Conservation (phyloP, 2,329 filamentous ascomycete species). For the Colletotrichum tropicale region DNA sequence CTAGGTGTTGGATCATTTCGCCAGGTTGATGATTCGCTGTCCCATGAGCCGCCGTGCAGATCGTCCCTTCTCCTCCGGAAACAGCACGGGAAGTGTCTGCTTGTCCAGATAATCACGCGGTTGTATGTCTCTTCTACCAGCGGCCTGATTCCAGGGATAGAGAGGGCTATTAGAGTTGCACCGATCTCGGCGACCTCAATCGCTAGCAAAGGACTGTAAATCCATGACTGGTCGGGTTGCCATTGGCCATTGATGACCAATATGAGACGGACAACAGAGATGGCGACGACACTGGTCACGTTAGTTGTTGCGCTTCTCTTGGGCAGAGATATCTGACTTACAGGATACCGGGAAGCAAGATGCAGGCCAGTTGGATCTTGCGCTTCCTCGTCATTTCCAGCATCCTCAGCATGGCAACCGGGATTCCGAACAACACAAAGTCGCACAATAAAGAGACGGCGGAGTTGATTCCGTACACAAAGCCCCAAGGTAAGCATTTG, state of each 20-base stretch:
- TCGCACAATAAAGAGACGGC: conserved; percentile 54
- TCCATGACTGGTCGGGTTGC: conserved; percentile 52
- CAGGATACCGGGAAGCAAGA: conserved; percentile 54
- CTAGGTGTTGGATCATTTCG: background rate
- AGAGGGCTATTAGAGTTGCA: conserved; percentile 53
- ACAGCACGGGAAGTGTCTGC: background rate
- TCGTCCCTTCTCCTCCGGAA: background rate
- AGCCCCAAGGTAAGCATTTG: conserved; percentile 52
- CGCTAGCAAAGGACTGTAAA: conserved; percentile 53
- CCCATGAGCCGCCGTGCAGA: background rate
- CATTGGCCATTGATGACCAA: conserved; percentile 53
- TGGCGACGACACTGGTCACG: conserved; percentile 46
- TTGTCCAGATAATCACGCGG: background rate
- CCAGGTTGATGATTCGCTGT: background rate
- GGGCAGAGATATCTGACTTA: conserved; percentile 29
- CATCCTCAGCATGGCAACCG: conserved; percentile 49
- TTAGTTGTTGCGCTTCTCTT: background rate
- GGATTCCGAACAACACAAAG: conserved; percentile 54
- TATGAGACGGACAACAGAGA: conserved; percentile 50
- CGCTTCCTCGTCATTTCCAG: conserved; percentile 46
- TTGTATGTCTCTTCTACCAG: conserved; percentile 24
- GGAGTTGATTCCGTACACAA: conserved; percentile 57
- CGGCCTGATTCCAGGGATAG: conserved; percentile 54
- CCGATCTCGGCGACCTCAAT: conserved; percentile 57
- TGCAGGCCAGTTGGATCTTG: conserved; percentile 51